Evolutionary conservation across 768 basidiomycete genomes (phyloP), one percentile per base, ranked within the genome.

Genomic region (Coprinopsis strossmayeri): DNA sequence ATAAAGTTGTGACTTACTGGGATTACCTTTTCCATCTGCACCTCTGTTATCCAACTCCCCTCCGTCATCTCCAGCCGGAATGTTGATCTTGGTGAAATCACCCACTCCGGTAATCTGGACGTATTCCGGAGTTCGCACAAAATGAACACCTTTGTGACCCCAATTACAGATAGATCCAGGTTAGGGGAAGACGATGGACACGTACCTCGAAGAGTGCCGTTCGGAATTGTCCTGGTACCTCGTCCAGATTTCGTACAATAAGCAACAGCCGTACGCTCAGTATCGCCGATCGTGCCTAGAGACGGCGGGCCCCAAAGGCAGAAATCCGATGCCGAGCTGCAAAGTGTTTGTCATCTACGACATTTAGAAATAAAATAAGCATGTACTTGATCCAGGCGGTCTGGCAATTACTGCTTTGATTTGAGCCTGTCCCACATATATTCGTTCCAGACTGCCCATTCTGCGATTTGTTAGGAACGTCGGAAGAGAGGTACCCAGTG

Each of bases 31-130:
- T 9, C 50, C 71, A 55, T 86, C 84, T 53, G 84, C 79, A 43
- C 84, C 85, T 45, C 80, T 72, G 37, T 84, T 78, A 61, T 89
- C 84, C 34, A 88, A 71, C 61, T 92, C 90, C 45, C 90, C 90
- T 26, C 72, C 73, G n/a, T 57, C 65, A 56, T 92, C 90, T 3
- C 63, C 68, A 0, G 57, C 43, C 1, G 60, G 59, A 34, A 92
- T 60, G 65, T 87, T 76, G 57, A 93, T 64, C 53, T 68, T 77
- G 17, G 84, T 86, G 54, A 89, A 72, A 60, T 91, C 78, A 24
- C 86, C 84, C 32, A 76, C 67, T 21, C 87, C 84, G 57, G 69
- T 73, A 56, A 69, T 68, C 61, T 84, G 81, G 13, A 83, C 69
- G 57, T 86, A 88, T 52, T 81, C 72, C 2, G 73, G 70, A 0